Conservation (phyloP, 805 yeast species). For the Sugiyamaella boreocaroliniensis region DNA sequence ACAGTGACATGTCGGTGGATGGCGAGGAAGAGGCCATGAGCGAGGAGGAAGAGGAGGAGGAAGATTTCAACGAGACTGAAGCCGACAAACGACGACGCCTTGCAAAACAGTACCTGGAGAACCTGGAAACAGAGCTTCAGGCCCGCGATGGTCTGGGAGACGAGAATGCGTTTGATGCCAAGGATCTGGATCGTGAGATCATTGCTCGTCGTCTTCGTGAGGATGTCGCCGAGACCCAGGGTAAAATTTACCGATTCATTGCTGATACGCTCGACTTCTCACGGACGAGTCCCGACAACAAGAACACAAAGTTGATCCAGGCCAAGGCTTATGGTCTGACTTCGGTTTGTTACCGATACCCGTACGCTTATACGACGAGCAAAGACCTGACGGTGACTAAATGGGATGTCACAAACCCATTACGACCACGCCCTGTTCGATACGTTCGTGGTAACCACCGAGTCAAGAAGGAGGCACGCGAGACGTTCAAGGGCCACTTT, state of each 20-base stretch:
- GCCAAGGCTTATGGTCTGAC: slow-evolving; percentile 28
- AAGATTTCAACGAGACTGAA: slow-evolving; percentile 37
- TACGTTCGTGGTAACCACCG: slow-evolving; percentile 46
- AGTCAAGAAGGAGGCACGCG: slow-evolving; percentile 35
- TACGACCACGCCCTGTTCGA: slow-evolving; percentile 59
- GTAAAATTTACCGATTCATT: slow-evolving; percentile 66
- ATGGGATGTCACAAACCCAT: slow-evolving; percentile 58
- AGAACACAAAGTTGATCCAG: slow-evolving; percentile 2
- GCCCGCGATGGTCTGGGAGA: slow-evolving; percentile 24
- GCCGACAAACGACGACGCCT: slow-evolving; percentile 91
- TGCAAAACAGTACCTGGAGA: slow-evolving; percentile 86
- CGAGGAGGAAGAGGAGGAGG: slow-evolving; percentile 18
- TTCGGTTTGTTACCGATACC: slow-evolving; percentile 44
- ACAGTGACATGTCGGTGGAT: slow-evolving; percentile 11
- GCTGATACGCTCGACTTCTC: slow-evolving; percentile 43
- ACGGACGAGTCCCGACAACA: slow-evolving; percentile 25
- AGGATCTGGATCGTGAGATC: slow-evolving; percentile 82
- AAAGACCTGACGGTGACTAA: slow-evolving; percentile 76
- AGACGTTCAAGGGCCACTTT: slow-evolving; percentile 61
- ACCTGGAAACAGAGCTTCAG: slow-evolving; percentile 50
- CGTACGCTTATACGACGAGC: slow-evolving; percentile 68
- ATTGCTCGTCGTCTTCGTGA: slow-evolving; percentile 70
- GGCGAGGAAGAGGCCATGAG: slow-evolving; percentile 16
- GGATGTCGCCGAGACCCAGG: slow-evolving; percentile 87
- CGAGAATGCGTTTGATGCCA: slow-evolving; percentile 66